phyloP scores from a whole-genome alignment of 495 filamentous ascomycete species.

The Penicillium antarcticum region DNA sequence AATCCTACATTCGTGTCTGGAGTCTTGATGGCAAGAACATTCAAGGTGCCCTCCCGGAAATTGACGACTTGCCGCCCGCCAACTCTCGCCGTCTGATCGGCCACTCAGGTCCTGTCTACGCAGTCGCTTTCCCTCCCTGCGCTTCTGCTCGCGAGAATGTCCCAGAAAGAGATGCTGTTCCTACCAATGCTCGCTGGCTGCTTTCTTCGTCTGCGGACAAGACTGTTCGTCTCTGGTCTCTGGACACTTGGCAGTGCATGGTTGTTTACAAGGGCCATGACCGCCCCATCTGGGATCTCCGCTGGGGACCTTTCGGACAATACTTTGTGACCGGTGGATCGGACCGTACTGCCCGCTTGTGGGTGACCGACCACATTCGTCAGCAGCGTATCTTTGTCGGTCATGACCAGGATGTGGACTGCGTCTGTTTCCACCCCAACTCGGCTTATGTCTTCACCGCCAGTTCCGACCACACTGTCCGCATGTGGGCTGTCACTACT shows the following conservation, averaged over 20 bases:
- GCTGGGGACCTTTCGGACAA: constrained; percentile 91
- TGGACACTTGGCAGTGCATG: constrained; percentile 84
- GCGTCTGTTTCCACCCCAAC: constrained; percentile 87
- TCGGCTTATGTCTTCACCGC: constrained; percentile 88
- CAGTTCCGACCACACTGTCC: constrained; percentile 82
- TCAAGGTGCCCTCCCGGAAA: constrained; percentile 40
- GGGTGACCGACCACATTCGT: constrained; percentile 86
- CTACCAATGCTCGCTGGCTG: constrained; percentile 67
- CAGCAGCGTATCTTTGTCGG: constrained; percentile 86
- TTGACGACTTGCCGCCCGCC: constrained; percentile 45
- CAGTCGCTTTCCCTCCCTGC: constrained; percentile 84
- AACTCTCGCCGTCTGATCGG: constrained; percentile 81
- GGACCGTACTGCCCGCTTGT: constrained; percentile 87
- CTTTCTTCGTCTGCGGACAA: constrained; percentile 86
- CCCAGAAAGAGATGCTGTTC: constrained; percentile 42
- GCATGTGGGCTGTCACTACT: constrained; percentile 92
- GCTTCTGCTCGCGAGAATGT: constrained; percentile 49
- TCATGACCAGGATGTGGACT: constrained; percentile 85
- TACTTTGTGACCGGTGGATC: constrained; percentile 87
- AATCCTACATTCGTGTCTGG: constrained; percentile 96
- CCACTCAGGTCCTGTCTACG: constrained; percentile 84
- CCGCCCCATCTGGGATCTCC: constrained; percentile 79
- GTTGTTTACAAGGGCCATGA: constrained; percentile 92
- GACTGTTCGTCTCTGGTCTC: constrained; percentile 85
- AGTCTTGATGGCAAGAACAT: constrained; percentile 73